Evolutionary conservation across 345 rosid genomes (phyloP), one percentile per base, ranked within the genome.

Genomic region (Angophora floribunda): DNA sequence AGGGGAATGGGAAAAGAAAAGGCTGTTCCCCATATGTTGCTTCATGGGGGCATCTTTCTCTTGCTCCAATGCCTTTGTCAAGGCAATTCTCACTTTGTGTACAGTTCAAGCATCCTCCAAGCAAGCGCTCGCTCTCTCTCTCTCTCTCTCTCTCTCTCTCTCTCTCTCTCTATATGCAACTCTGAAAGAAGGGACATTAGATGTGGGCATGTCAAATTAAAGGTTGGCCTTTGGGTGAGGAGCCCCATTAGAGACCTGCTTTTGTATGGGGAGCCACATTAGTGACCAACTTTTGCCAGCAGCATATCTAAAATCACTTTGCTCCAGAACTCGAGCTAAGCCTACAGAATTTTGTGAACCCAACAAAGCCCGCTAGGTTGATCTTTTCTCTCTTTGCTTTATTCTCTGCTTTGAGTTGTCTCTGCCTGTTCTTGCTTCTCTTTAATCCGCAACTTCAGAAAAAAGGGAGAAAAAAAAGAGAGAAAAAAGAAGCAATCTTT

Each of bases 1-100:
- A 86, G 52, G 45, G 49, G 88, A 50, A 82, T 14, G 55, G 55
- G n/a, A 52, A 91, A 89, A 89, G 89, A 82, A 87, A 90, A 89
- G 88, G 88, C 79, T 90, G 91, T 89, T 87, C 90, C 91, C 88
- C 89, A 87, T 7, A 86, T 87, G 87, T 75, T 90, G 89, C 90
- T 90, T 91, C 89, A 11, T 53, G 70, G 26, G 87, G 30, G 57
- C 75, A 90, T 88, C 89, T 91, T 90, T 87, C 88, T 91, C 91
- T 89, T 86, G 41, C 67, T 88, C 88, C 91, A 65, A 91, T 90
- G 88, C 75, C 86, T 91, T 79, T 85, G 50, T 50, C 26, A 86
- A 21, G 63, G 52, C 52, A 78, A 11, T 86, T 51, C 51, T 70
- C 87, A 61, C 91, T 91, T 88, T 92, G 88, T 89, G 90, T 90